Evolutionary conservation across 2,329 filamentous ascomycete species (phyloP).

Genomic region (Neocatenulostroma microsporum): DNA sequence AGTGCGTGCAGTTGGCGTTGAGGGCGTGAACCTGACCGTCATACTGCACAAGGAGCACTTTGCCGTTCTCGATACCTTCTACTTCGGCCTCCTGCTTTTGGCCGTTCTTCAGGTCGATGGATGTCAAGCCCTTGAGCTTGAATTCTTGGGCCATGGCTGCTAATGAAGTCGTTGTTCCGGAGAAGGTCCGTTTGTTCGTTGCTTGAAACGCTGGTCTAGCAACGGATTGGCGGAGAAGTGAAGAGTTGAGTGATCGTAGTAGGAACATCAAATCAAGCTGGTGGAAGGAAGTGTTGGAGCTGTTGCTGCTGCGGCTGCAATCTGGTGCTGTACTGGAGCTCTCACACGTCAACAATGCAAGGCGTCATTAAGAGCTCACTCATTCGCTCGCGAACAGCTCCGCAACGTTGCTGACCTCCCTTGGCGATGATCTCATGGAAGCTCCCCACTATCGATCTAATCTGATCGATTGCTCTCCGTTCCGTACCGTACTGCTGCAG

Average conservation of each 20-base stretch:
- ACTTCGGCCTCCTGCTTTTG: constrained; percentile 87
- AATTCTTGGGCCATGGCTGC: constrained; percentile 40
- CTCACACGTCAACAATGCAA: too few species aligned
- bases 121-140: constrained; percentile 66
- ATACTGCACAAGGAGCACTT: constrained; percentile 77
- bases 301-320: too few species aligned
- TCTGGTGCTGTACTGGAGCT: too few species aligned
- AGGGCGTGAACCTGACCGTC: constrained; percentile 70
- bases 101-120: constrained; percentile 65
- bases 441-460: too few species aligned
- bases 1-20: constrained; percentile 79
- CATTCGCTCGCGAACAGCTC: too few species aligned
- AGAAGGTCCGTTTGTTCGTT: constrained; percentile 7
- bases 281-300: too few species aligned
- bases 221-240: constrained; percentile 3
- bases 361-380: too few species aligned
- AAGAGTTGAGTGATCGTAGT: constrained; percentile 4
- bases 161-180: constrained; percentile 2
- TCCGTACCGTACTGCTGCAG: too few species aligned
- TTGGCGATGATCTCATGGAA: too few species aligned
- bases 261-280: constrained; percentile 10
- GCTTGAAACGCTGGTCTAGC: neutral
- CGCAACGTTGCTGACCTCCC: too few species aligned
- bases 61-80: constrained; percentile 77
- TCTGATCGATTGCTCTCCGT: too few species aligned